These are phyloP conservation scores for Tolypocladium capitatum DNA, from an alignment of 2,329 filamentous ascomycete species.

Conservation along the genomic window DNA sequence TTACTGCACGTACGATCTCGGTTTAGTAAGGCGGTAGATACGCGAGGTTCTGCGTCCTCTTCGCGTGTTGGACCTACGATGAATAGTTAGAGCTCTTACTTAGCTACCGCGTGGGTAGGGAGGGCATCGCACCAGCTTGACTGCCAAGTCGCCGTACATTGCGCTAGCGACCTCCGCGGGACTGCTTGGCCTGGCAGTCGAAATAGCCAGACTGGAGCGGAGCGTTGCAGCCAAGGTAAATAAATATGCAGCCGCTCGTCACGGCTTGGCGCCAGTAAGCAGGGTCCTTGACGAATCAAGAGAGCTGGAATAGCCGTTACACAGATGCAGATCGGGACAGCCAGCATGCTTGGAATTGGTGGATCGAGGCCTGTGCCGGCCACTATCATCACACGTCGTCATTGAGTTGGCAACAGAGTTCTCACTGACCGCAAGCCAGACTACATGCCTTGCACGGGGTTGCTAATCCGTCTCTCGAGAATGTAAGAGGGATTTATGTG, in stretches of 20 bases:
- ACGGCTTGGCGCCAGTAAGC: neutral
- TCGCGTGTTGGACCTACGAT: conserved; percentile 81
- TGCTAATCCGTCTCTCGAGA: too few relatives aligned
- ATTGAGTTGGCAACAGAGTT: neutral
- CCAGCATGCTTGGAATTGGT: neutral
- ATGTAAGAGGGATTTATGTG: neutral
- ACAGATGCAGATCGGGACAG: neutral
- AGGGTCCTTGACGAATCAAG: neutral
- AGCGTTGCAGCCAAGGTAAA: neutral
- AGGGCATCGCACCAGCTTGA: conserved; percentile 56
- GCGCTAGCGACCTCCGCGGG: neutral
- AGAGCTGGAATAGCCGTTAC: neutral
- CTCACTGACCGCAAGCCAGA: neutral
- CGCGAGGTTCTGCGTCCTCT: conserved; percentile 75
- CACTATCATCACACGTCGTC: neutral
- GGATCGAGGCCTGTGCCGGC: neutral
- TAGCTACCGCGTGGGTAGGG: neutral
- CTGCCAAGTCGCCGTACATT: conserved; percentile 83
- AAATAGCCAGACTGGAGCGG: neutral
- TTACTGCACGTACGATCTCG: conserved; percentile 75
- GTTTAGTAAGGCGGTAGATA: conserved; percentile 87
- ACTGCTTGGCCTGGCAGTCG: neutral
- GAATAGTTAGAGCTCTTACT: neutral
- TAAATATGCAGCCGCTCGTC: neutral
- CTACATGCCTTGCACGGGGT: too few relatives aligned